These are phyloP conservation scores for Brassica juncea DNA, from an alignment of 345 rosid genomes.

Conservation along the genomic window DNA sequence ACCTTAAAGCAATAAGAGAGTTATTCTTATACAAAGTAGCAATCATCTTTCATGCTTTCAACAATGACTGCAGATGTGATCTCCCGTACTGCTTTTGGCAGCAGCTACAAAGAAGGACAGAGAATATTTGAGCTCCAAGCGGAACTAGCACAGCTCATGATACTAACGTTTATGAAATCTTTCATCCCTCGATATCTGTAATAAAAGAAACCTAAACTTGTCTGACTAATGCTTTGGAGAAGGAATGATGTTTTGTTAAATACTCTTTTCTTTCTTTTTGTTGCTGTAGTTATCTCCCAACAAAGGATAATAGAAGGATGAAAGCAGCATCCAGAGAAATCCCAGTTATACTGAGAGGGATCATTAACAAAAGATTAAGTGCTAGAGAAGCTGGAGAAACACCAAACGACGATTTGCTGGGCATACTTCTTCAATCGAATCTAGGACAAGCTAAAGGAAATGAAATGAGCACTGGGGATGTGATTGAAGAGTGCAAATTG, in stretches of 20 bases:
- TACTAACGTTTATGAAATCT: not conserved
- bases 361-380: not conserved
- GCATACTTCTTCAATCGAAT: not conserved
- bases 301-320: slow-evolving; percentile 47
- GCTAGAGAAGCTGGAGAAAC: not conserved
- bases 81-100: not conserved
- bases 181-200: not conserved
- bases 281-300: slow-evolving; percentile 50
- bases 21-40: too few relatives aligned
- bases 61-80: not conserved
- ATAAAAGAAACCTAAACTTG: not conserved
- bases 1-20: too few relatives aligned
- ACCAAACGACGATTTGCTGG: not conserved
- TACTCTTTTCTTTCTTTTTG: not conserved
- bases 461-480: not conserved
- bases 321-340: slow-evolving; percentile 16
- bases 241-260: not conserved
- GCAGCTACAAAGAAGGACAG: not conserved
- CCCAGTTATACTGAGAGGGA: not conserved
- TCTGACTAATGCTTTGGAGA: not conserved
- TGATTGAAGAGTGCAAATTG: not conserved
- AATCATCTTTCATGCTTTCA: too few relatives aligned
- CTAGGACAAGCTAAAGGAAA: not conserved
- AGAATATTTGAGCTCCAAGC: not conserved
- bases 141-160: not conserved